phyloP scores from a whole-genome alignment of 1,284 basidiomycete species.

The Ganoderma lucidum region DNA sequence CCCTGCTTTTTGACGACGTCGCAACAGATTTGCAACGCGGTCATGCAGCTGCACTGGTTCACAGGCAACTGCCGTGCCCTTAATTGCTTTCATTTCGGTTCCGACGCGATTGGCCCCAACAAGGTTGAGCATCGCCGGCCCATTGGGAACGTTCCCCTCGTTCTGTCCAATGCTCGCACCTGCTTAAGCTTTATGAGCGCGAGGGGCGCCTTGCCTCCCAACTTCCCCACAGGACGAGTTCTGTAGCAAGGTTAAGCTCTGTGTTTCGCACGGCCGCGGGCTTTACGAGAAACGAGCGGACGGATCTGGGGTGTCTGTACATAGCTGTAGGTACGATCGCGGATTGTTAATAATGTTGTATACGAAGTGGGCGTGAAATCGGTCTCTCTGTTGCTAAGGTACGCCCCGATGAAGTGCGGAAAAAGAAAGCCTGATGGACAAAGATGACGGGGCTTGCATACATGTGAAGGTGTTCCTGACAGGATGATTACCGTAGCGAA shows the following conservation, averaged over 20 bases:
- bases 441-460: not conserved
- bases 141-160: not conserved
- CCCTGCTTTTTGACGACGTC: not conserved
- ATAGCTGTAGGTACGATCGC: not conserved
- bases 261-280: not conserved
- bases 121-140: not conserved
- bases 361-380: not conserved
- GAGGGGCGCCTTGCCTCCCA: not conserved
- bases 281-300: not conserved
- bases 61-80: not conserved
- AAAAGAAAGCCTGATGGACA: not conserved
- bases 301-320: not conserved
- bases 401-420: not conserved
- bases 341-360: not conserved
- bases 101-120: not conserved
- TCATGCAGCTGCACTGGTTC: not conserved
- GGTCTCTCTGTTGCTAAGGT: not conserved
- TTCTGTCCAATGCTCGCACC: not conserved
- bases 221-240: constrained; percentile 4
- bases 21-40: not conserved
- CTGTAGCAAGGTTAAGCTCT: constrained; percentile 1
- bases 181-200: not conserved
- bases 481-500: not conserved
- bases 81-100: not conserved
- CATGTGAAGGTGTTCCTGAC: not conserved